Percentiles rank a stretch among this genome's conserved stretches.
phyloP scores from a whole-genome alignment of 2,329 filamentous ascomycete species.

The Trichoderma sp. region DNA sequence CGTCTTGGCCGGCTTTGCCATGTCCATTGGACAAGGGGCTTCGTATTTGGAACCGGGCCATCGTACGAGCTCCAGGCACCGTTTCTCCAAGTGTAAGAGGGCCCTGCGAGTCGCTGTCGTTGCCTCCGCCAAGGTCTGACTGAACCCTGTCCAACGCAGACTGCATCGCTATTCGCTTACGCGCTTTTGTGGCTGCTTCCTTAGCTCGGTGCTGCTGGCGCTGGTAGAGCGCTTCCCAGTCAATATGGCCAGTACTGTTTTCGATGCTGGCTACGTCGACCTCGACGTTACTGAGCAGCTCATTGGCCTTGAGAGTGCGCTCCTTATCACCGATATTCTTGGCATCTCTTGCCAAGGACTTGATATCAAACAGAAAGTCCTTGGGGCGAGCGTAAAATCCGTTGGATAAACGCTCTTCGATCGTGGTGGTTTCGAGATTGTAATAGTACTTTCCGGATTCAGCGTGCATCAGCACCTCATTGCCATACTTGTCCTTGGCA shows the following conservation, averaged over 20 bases:
- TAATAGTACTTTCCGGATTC: conserved; percentile 86
- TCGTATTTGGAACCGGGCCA: conserved; percentile 59
- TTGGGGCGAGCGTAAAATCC: conserved; percentile 91
- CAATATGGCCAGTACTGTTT: conserved; percentile 65
- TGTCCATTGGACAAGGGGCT: conserved; percentile 64
- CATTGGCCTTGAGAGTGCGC: conserved; percentile 82
- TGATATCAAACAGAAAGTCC: conserved; percentile 89
- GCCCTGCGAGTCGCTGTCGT: conserved; percentile 59
- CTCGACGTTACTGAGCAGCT: conserved; percentile 90
- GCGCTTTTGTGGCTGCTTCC: conserved; percentile 62
- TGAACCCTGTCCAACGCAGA: conserved; percentile 54
- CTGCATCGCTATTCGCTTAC: conserved; percentile 66
- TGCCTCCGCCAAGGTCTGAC: conserved; percentile 53
- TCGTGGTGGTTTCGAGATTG: conserved; percentile 89
- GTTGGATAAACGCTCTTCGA: conserved; percentile 95
- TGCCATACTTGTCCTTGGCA: conserved; percentile 76
- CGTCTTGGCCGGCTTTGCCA: conserved; percentile 43
- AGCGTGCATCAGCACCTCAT: conserved; percentile 74
- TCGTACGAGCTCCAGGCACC: conserved; percentile 58
- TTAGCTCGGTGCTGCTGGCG: conserved; percentile 69
- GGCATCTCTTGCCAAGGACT: conserved; percentile 81
- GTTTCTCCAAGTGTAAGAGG: conserved; percentile 67
- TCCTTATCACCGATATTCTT: conserved; percentile 82
- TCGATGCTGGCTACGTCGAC: conserved; percentile 85
- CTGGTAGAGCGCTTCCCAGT: conserved; percentile 82